Conservation (phyloP, 2,329 filamentous ascomycete species). For the Colletotrichum tofieldiae region DNA sequence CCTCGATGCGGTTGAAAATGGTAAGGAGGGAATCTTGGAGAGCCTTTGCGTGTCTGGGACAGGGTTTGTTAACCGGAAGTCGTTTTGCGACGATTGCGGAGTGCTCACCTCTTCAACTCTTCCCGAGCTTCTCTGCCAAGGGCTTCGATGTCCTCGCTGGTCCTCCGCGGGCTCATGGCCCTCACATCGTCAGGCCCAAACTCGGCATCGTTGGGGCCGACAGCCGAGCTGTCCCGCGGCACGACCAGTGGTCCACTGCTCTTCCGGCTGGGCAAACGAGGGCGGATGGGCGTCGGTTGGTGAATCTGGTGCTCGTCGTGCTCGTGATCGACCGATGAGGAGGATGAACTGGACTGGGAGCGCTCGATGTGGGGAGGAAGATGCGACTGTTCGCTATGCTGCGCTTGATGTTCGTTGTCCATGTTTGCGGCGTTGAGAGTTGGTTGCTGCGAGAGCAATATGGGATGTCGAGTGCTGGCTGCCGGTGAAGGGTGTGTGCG, state of each 20-base stretch:
- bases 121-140: constrained; percentile 86
- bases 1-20: constrained; percentile 94
- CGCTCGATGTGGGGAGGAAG: constrained; percentile 54
- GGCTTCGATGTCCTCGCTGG: constrained; percentile 90
- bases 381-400: constrained; percentile 44
- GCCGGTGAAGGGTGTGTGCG: not conserved
- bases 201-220: constrained; percentile 80
- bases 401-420: constrained; percentile 46
- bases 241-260: constrained; percentile 89
- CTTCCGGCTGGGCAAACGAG: constrained; percentile 80
- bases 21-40: constrained; percentile 91
- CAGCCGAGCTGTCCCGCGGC: constrained; percentile 80
- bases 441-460: not conserved
- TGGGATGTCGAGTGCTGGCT: not conserved
- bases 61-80: not conserved
- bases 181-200: constrained; percentile 91
- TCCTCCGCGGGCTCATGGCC: constrained; percentile 94
- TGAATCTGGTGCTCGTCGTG: constrained; percentile 61
- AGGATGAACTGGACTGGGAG: constrained; percentile 53
- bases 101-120: constrained; percentile 70
- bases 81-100: not conserved
- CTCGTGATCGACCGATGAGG: constrained; percentile 50
- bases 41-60: constrained; percentile 83
- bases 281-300: constrained; percentile 71
- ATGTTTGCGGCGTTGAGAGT: constrained; percentile 28